A percentile compares a stretch with the other conserved stretches of the same genome.
These are phyloP conservation scores for Saccharomycopsis amapae DNA, from an alignment of 805 yeast genomes.

Conservation along the genomic window DNA sequence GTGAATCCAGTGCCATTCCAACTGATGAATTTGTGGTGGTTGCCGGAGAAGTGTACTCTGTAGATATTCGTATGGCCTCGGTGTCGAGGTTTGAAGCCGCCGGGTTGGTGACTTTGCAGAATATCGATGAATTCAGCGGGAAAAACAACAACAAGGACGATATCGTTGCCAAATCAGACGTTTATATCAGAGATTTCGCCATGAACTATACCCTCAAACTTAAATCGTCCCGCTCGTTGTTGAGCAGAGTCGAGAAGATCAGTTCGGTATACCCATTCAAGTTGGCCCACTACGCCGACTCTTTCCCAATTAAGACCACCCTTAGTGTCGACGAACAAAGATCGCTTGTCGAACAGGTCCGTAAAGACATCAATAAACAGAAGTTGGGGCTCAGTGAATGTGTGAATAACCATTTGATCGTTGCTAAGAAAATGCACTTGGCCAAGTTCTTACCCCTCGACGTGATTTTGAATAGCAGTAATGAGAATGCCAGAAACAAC, in stretches of 20 bases:
- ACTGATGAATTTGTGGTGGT: slow-evolving; percentile 64
- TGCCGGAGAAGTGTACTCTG: slow-evolving; percentile 79
- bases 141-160: slow-evolving; percentile 44
- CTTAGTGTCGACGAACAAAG: slow-evolving; percentile 27
- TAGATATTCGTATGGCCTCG: slow-evolving; percentile 80
- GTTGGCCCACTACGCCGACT: slow-evolving; percentile 58
- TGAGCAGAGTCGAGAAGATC: slow-evolving; percentile 62
- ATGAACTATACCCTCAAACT: slow-evolving; percentile 66
- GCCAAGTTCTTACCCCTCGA: slow-evolving; percentile 70
- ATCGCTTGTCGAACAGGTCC: slow-evolving; percentile 35
- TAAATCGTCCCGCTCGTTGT: slow-evolving; percentile 62
- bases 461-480: slow-evolving; percentile 44
- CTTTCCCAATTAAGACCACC: slow-evolving; percentile 49
- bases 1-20: slow-evolving; percentile 55
- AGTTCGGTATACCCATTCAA: slow-evolving; percentile 90
- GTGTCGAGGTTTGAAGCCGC: slow-evolving; percentile 44
- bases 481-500: slow-evolving; percentile 41
- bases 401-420: slow-evolving; percentile 69
- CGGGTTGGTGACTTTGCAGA: slow-evolving; percentile 64
- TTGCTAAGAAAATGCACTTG: slow-evolving; percentile 62
- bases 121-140: slow-evolving; percentile 58
- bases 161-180: slow-evolving; percentile 53
- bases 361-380: slow-evolving; percentile 50
- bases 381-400: slow-evolving; percentile 78
- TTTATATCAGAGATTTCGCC: slow-evolving; percentile 83